Evolutionary conservation across 192 early-diverging fungal genomes (phyloP).

Genomic region (Coemansia sp.): DNA sequence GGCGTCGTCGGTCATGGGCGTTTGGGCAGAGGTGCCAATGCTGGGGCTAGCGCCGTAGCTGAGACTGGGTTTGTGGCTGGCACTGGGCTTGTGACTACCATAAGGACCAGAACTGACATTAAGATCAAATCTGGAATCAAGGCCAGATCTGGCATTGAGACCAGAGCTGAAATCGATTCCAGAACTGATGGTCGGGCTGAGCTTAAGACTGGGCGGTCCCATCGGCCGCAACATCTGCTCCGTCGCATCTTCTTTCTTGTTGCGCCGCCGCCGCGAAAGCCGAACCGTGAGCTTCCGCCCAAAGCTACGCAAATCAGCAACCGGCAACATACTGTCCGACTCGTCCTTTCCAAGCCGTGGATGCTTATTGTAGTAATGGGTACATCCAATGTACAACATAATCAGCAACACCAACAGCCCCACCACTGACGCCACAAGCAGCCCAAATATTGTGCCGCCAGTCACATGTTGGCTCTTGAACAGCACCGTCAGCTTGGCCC

Average conservation of each 20-base stretch:
- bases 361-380: constrained; percentile 48
- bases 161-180: background rate
- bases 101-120: too few species aligned
- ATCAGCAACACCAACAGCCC: constrained; percentile 32
- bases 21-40: constrained; percentile 8
- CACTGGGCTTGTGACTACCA: background rate
- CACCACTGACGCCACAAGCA: constrained; percentile 35
- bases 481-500: constrained; percentile 23
- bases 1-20: constrained; percentile 14
- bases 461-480: constrained; percentile 21
- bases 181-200: background rate
- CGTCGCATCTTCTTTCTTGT: background rate
- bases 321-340: constrained; percentile 24
- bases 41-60: constrained; percentile 3
- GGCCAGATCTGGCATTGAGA: too few species aligned
- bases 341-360: constrained; percentile 35
- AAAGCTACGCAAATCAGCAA: constrained; percentile 33
- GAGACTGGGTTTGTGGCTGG: background rate
- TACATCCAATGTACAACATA: constrained; percentile 31
- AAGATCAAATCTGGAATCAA: too few species aligned
- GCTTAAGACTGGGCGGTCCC: background rate
- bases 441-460: constrained; percentile 48
- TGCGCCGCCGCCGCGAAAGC: constrained; percentile 21
- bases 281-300: constrained; percentile 34
- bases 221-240: background rate